These are phyloP conservation scores for Komagataella populi DNA, from an alignment of 805 yeast species.

Conservation along the genomic window DNA sequence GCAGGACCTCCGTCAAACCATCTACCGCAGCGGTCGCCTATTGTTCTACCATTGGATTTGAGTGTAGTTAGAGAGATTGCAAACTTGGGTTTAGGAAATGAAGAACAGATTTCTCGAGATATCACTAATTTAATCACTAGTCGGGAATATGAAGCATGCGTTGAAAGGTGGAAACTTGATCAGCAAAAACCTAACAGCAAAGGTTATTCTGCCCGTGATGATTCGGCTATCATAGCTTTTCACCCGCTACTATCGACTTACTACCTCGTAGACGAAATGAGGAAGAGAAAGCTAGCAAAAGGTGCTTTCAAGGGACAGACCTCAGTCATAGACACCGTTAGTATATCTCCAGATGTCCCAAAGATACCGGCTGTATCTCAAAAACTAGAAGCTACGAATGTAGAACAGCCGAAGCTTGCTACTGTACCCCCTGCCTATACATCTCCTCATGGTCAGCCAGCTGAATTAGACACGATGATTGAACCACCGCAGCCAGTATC, in stretches of 20 bases:
- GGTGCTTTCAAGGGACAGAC: not conserved
- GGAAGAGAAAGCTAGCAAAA: constrained; percentile 36
- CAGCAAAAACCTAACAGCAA: not conserved
- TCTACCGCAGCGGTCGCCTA: constrained; percentile 68
- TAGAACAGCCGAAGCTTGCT: constrained; percentile 10
- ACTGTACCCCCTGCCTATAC: constrained; percentile 24
- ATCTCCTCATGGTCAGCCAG: constrained; percentile 17
- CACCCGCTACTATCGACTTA: constrained; percentile 86
- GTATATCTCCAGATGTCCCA: not conserved
- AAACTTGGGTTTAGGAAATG: constrained; percentile 66
- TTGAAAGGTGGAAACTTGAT: not conserved
- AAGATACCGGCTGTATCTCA: not conserved
- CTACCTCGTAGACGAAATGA: constrained; percentile 75
- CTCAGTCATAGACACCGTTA: not conserved
- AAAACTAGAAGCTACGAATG: constrained; percentile 18
- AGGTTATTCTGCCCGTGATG: constrained; percentile 16
- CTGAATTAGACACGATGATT: not conserved
- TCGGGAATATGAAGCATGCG: constrained; percentile 19
- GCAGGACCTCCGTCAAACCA: constrained; percentile 59
- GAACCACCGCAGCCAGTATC: not conserved
- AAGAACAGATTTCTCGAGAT: constrained; percentile 39
- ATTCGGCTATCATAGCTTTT: constrained; percentile 76
- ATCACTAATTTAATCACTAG: constrained; percentile 47
- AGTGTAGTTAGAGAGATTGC: constrained; percentile 64
- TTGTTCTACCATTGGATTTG: constrained; percentile 53